These are phyloP conservation scores for Panicum miliaceum DNA, from an alignment of 176 grass and related monocot genomes.

Conservation along the genomic window DNA sequence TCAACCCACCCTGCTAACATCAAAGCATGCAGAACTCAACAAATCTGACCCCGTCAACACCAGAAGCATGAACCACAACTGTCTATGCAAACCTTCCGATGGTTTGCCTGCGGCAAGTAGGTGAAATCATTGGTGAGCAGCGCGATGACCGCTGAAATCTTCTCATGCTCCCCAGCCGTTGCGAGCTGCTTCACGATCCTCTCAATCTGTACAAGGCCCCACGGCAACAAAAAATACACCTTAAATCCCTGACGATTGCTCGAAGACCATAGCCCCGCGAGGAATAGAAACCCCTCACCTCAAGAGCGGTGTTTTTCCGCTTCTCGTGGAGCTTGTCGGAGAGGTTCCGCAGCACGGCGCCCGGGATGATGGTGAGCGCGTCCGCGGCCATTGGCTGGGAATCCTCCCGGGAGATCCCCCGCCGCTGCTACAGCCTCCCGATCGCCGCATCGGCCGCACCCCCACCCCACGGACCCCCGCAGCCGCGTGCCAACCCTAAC, in stretches of 20 bases:
- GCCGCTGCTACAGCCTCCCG: slow-evolving; percentile 45
- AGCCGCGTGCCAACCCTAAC: slow-evolving; percentile 46
- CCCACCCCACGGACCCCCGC: slow-evolving; percentile 20
- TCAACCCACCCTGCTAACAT: slow-evolving; percentile 90
- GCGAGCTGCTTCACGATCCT: slow-evolving; percentile 88
- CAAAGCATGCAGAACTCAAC: slow-evolving; percentile 28
- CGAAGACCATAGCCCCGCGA: not conserved
- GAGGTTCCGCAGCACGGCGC: slow-evolving; percentile 88
- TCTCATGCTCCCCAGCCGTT: slow-evolving; percentile 79
- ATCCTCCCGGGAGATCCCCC: slow-evolving; percentile 33
- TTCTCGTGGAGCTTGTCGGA: slow-evolving; percentile 99
- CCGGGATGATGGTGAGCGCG: slow-evolving; percentile 75
- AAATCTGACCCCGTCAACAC: slow-evolving; percentile 34
- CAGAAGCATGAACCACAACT: not conserved
- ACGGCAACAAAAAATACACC: not conserved
- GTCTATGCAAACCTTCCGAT: slow-evolving; percentile 83
- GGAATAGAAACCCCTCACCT: slow-evolving; percentile 63
- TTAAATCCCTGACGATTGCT: slow-evolving; percentile 24
- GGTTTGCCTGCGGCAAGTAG: slow-evolving; percentile 73
- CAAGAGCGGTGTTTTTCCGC: slow-evolving; percentile 96
- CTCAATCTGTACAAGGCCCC: slow-evolving; percentile 63
- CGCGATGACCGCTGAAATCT: slow-evolving; percentile 77
- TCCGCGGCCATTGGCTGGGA: slow-evolving; percentile 61
- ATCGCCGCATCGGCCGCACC: slow-evolving; percentile 59
- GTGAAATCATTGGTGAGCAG: slow-evolving; percentile 75